These are phyloP conservation scores for Aegilops tauschii DNA, from an alignment of 176 grass and related monocot genomes.

Conservation along the genomic window DNA sequence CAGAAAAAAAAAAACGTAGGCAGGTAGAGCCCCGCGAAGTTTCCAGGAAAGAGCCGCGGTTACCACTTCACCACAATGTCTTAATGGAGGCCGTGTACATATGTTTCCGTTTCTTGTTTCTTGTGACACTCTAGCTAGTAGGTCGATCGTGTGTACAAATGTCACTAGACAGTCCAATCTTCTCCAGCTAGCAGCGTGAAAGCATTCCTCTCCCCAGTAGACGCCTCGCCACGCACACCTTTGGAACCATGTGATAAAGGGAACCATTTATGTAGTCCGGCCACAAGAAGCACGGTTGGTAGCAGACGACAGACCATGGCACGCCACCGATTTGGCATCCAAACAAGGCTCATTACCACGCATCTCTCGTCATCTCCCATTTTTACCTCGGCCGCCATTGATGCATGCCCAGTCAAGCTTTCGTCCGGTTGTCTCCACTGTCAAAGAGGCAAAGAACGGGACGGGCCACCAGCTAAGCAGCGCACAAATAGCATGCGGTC, in stretches of 20 bases:
- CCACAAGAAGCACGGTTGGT: not conserved
- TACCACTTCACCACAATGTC: not conserved
- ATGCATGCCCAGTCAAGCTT: not conserved
- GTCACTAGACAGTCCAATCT: not conserved
- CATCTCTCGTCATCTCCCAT: not conserved
- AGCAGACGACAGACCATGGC: not conserved
- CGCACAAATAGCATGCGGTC: not conserved
- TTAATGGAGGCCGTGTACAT: not conserved
- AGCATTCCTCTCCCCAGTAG: not conserved
- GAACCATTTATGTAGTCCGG: not conserved
- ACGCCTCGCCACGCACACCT: not conserved
- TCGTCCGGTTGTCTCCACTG: not conserved
- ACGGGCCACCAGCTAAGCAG: not conserved
- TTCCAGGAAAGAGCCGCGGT: not conserved
- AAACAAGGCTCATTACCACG: not conserved
- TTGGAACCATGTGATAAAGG: not conserved
- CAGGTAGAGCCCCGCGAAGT: not conserved
- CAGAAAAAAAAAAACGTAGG: too few relatives aligned
- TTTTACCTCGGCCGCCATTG: not conserved
- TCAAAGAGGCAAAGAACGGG: not conserved
- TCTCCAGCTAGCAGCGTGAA: not conserved
- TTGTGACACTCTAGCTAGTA: not conserved
- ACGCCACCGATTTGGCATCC: not conserved
- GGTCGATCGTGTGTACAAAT: not conserved
- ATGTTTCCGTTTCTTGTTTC: not conserved